phyloP scores from a whole-genome alignment of 192 early-diverging fungal genomes.

The Geranomyces michiganensis region DNA sequence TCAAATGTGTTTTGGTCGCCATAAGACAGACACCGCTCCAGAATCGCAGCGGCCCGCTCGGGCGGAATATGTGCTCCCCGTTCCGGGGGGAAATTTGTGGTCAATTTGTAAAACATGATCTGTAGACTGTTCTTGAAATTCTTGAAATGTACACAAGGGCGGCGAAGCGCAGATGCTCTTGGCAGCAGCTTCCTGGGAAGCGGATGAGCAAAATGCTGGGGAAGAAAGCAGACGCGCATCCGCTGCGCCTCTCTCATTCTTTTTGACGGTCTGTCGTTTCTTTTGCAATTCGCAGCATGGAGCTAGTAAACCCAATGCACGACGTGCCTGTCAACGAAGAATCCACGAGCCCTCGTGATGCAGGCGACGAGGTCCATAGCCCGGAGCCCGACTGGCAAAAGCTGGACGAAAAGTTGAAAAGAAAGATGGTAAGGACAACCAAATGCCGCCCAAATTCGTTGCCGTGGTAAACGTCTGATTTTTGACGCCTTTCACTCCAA shows the following conservation, averaged over 20 bases:
- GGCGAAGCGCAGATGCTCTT: no score
- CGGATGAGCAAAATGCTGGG: no score
- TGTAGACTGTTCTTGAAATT: not conserved
- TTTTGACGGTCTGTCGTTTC: no score
- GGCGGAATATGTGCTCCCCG: conserved; percentile 22
- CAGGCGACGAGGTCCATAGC: not conserved
- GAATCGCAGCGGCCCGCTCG: conserved; percentile 19
- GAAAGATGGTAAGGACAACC: conserved; percentile 3
- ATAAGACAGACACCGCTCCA: conserved; percentile 16
- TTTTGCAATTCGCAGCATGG: no score
- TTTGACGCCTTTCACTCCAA: not conserved
- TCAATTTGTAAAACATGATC: conserved; percentile 35
- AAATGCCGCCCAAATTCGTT: not conserved
- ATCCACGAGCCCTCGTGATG: no score
- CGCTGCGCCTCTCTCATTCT: no score
- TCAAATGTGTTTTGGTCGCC: conserved; percentile 30
- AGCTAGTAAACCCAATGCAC: no score
- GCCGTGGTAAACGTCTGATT: not conserved
- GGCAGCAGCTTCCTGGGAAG: no score
- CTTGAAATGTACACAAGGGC: no score
- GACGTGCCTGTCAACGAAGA: no score
- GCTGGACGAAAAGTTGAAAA: conserved; percentile 11
- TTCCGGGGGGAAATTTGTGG: conserved; percentile 30
- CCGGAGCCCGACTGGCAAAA: conserved; percentile 13
- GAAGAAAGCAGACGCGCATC: no score